Evolutionary conservation across 768 basidiomycete species (phyloP).

Genomic region (Amanita phalloides): DNA sequence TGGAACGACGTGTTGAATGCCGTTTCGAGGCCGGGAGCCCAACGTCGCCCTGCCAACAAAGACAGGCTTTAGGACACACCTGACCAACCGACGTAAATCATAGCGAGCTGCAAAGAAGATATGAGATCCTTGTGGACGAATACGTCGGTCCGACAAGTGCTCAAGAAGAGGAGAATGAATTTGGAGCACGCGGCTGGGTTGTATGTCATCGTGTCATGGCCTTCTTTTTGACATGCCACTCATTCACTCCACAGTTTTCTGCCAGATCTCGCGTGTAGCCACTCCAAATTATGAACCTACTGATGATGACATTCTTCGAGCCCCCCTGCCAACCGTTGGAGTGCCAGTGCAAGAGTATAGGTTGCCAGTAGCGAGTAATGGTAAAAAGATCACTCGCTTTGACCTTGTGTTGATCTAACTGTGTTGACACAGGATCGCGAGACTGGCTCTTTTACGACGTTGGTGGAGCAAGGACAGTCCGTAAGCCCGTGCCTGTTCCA

Average conservation of each 20-base stretch:
- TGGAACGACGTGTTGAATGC: constrained; percentile 13
- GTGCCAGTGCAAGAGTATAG: constrained; percentile 61
- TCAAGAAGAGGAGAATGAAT: constrained; percentile 35
- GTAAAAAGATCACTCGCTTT: neutral
- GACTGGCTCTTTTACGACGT: constrained; percentile 68
- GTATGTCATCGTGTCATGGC: constrained; percentile 22
- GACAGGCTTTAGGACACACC: neutral
- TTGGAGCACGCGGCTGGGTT: constrained; percentile 54
- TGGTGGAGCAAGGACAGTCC: constrained; percentile 54
- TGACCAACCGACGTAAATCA: constrained; percentile 36
- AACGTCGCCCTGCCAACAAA: too few relatives aligned
- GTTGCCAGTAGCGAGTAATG: constrained; percentile 32
- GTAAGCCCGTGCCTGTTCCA: constrained; percentile 30
- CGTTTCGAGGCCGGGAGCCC: neutral
- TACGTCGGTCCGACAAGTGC: constrained; percentile 30
- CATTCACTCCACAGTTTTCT: constrained; percentile 40
- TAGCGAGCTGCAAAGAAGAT: constrained; percentile 43
- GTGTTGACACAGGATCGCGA: constrained; percentile 17
- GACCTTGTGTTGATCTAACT: neutral
- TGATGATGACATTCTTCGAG: constrained; percentile 56
- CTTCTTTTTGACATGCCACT: neutral
- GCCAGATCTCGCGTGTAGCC: constrained; percentile 55
- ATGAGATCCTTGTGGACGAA: constrained; percentile 48
- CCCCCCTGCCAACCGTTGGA: constrained; percentile 59
- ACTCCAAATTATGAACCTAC: constrained; percentile 42